Base-by-base conservation (phyloP, 495 filamentous ascomycete genomes). In the Cercophora samala region DNA sequence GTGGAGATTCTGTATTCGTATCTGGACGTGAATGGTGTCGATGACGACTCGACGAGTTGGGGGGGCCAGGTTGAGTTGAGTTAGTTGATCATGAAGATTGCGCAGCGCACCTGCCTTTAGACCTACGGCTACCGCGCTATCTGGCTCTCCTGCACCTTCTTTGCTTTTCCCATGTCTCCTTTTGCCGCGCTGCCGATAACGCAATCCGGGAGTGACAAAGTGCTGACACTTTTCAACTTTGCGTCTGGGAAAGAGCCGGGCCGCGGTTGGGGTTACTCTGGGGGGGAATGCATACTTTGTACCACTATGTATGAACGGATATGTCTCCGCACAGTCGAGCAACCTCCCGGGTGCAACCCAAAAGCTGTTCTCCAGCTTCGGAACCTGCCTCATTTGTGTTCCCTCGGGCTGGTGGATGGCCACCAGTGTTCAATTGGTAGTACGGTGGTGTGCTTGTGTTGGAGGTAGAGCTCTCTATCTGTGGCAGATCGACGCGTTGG, bases 281-380 rank as follows among this genome's bases (percentile, higher is more conserved):
- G 53, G 22, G 53, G n/a, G n/a, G n/a, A n/a, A 54, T 54, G 52
- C 52, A 54, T 54, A 18, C 19, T 13, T 54, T 54, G 52, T 54
- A 13, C 52, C 4, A 54, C 52, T 54, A 54, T 54, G 52, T 54
- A 54, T 17, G 22, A 29, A 54, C 58, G 67, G 64, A 63, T 63
- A 21, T 54, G 60, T 68, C 67, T 69, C 67, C 68, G 65, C 68
- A 68, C 70, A 63, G 61, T 65, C 24, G 25, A 58, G 66, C 13
- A 46, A 42, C 58, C 46, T 65, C 51, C 66, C 69, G 66, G 65
- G 56, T 72, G 65, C 56, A 66, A 63, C 68, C 66, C 62, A 23
- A 26, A 54, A 29, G 58, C 64, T 24, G 23, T 55, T 61, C 25
- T 66, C n/a, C 58, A 62, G 42, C 46, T 32, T 26, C 18, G 26